These are phyloP conservation scores for Rosa rugosa DNA, from an alignment of 306 rosid genomes.

Conservation along the genomic window DNA sequence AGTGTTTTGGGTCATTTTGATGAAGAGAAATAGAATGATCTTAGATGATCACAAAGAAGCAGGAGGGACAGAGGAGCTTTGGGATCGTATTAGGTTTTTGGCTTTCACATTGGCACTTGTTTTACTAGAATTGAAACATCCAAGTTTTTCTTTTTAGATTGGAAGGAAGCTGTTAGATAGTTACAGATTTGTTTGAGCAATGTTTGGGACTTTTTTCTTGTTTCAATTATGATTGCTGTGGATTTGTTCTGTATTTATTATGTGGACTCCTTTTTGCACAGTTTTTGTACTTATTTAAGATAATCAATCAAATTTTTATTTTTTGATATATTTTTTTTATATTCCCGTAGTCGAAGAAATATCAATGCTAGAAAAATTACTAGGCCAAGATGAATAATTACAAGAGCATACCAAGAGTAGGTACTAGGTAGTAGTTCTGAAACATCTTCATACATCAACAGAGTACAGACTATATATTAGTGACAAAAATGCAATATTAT, in stretches of 20 bases:
- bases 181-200: neutral
- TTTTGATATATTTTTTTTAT: neutral
- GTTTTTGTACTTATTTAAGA: neutral
- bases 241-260: neutral
- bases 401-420: neutral
- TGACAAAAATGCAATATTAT: too few species aligned
- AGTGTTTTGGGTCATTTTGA: neutral
- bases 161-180: neutral
- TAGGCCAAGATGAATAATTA: neutral
- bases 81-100: neutral
- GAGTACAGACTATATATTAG: neutral
- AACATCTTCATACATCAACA: neutral
- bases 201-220: neutral
- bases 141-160: neutral
- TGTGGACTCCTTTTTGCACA: neutral
- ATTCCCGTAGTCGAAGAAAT: neutral
- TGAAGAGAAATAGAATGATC: neutral
- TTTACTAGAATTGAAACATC: neutral
- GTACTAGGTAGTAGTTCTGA: neutral
- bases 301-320: neutral
- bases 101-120: neutral
- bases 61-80: neutral
- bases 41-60: neutral
- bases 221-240: neutral
- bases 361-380: neutral